These are phyloP conservation scores for Cladosporium sp. DNA, from an alignment of 2,329 filamentous ascomycete genomes.

Conservation along the genomic window DNA sequence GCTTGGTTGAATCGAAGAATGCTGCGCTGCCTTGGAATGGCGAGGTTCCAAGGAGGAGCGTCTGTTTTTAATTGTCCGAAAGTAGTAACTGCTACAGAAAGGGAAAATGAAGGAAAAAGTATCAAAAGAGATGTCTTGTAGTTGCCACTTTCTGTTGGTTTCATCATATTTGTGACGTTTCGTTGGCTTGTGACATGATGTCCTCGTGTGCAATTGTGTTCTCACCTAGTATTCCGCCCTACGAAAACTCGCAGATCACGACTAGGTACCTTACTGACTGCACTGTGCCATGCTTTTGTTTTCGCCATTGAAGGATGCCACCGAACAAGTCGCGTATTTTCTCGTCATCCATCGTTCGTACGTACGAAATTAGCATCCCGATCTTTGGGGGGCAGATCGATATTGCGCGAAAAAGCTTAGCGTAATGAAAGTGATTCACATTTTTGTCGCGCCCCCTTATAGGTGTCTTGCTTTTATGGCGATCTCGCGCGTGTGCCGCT, in stretches of 20 bases:
- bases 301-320: neutral
- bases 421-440: constrained; percentile 4
- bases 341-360: neutral
- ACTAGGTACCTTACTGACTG: too few species aligned
- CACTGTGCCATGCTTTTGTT: neutral
- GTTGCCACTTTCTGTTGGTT: neutral
- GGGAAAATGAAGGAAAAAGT: constrained; percentile 2
- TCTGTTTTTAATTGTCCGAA: neutral
- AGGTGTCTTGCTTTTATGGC: neutral
- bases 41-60: neutral
- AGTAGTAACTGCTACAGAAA: constrained; percentile 4
- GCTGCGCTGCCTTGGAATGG: neutral
- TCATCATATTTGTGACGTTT: neutral
- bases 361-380: neutral
- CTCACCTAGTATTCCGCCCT: neutral
- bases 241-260: neutral
- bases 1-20: neutral
- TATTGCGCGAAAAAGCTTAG: neutral
- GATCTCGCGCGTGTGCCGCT: neutral
- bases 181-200: neutral
- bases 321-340: neutral
- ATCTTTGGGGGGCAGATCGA: neutral
- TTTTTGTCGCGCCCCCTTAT: neutral
- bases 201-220: neutral
- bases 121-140: neutral